phyloP scores from a whole-genome alignment of 148 eudicot genomes.

The Arctostaphylos glauca region DNA sequence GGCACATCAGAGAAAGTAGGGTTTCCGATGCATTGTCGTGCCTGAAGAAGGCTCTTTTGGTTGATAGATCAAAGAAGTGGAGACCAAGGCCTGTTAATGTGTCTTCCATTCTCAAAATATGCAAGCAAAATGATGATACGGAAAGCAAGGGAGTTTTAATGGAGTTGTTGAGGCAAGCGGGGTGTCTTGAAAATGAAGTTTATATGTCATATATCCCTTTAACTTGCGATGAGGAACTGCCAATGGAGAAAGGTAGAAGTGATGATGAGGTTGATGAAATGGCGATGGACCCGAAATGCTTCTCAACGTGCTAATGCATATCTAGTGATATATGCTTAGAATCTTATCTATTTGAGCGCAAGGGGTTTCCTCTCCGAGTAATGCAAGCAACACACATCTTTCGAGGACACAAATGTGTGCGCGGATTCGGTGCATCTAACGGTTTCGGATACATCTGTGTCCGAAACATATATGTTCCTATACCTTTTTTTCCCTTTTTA shows the following conservation, averaged over 20 bases:
- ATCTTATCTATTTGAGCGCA: too few species aligned
- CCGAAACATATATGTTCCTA: too few species aligned
- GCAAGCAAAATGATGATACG: slow-evolving; percentile 46
- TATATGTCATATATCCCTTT: slow-evolving; percentile 42
- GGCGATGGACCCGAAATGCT: slow-evolving; percentile 43
- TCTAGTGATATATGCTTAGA: too few species aligned
- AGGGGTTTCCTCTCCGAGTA: too few species aligned
- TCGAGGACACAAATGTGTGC: too few species aligned
- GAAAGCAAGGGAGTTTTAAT: slow-evolving; percentile 52
- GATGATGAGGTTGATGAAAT: slow-evolving; percentile 24
- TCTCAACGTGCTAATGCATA: slow-evolving; percentile 28
- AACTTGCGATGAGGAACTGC: slow-evolving; percentile 14
- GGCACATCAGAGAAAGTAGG: slow-evolving; percentile 44
- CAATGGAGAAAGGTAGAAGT: slow-evolving; percentile 20
- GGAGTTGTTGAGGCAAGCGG: slow-evolving; percentile 49
- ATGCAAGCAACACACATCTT: too few species aligned
- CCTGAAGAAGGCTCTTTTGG: slow-evolving; percentile 50
- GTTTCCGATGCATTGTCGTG: slow-evolving; percentile 66
- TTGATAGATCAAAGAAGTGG: slow-evolving; percentile 50
- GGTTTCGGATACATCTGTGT: too few species aligned
- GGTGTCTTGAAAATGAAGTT: slow-evolving; percentile 53
- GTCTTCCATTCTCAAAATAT: slow-evolving; percentile 44
- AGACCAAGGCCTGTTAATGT: slow-evolving; percentile 54
- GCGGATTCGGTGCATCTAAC: too few species aligned
- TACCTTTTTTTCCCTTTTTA: too few species aligned